phyloP scores from a whole-genome alignment of 1,284 basidiomycete genomes.

The Ganoderma meredithae region DNA sequence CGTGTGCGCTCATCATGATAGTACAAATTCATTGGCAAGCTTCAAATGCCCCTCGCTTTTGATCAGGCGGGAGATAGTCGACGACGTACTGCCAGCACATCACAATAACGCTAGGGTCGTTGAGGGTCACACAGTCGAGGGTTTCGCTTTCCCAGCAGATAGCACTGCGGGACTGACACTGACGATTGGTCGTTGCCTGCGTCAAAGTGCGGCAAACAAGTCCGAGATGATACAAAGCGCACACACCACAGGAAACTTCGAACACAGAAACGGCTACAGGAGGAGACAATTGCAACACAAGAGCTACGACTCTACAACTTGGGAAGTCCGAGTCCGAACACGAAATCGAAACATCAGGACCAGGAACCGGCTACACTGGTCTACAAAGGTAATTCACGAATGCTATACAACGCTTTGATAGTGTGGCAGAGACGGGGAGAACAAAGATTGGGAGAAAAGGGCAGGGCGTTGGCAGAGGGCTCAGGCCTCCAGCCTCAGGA shows the following conservation, averaged over 20 bases:
- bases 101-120: too few relatives aligned
- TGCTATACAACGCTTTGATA: not conserved
- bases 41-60: too few relatives aligned
- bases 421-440: not conserved
- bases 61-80: too few relatives aligned
- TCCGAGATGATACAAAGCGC: slow-evolving; percentile 9
- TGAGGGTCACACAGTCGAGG: not conserved
- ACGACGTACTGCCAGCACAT: too few relatives aligned
- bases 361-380: not conserved
- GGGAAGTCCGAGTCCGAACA: not conserved
- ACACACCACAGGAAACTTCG: slow-evolving; percentile 2
- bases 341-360: not conserved
- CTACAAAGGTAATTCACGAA: not conserved
- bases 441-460: not conserved
- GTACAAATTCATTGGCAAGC: too few relatives aligned
- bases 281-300: not conserved
- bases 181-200: not conserved
- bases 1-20: too few relatives aligned
- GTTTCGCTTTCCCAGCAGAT: not conserved
- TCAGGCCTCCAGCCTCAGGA: not conserved
- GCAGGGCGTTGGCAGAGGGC: not conserved
- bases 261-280: not conserved
- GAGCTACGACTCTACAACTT: not conserved
- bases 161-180: not conserved
- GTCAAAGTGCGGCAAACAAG: not conserved